Conservation (phyloP, 1,139 yeast species). For the Debaryomyces sp. region DNA sequence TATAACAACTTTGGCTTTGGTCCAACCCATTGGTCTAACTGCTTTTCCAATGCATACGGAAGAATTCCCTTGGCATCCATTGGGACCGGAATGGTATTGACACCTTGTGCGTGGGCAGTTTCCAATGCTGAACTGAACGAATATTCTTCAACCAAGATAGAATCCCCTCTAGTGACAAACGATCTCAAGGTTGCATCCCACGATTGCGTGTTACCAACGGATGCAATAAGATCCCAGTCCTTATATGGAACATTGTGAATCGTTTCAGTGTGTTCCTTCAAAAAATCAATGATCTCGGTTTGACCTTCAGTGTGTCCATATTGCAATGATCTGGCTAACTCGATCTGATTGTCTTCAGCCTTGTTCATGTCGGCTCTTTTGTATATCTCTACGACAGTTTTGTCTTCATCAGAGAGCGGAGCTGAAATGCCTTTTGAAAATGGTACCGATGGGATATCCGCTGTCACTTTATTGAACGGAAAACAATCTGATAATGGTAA, state of each 20-base stretch:
- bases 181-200: slow-evolving; percentile 88
- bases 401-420: slow-evolving; percentile 54
- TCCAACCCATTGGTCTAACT: slow-evolving; percentile 70
- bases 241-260: slow-evolving; percentile 68
- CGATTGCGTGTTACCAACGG: slow-evolving; percentile 85
- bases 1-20: slow-evolving; percentile 75
- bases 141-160: slow-evolving; percentile 79
- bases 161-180: slow-evolving; percentile 76
- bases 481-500: slow-evolving; percentile 87
- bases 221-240: slow-evolving; percentile 60
- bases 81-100: slow-evolving; percentile 68
- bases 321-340: slow-evolving; percentile 84
- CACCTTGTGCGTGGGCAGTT: slow-evolving; percentile 74
- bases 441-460: slow-evolving; percentile 77
- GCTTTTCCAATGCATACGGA: slow-evolving; percentile 67
- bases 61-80: slow-evolving; percentile 82
- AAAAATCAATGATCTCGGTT: slow-evolving; percentile 63
- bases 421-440: slow-evolving; percentile 77
- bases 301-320: slow-evolving; percentile 88
- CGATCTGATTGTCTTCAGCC: slow-evolving; percentile 55
- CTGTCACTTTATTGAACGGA: slow-evolving; percentile 79
- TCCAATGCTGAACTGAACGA: slow-evolving; percentile 85
- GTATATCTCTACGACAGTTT: slow-evolving; percentile 46
- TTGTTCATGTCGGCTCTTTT: slow-evolving; percentile 41
- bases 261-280: slow-evolving; percentile 74